Evolutionary conservation across 2,329 filamentous ascomycete species (phyloP), one percentile per base, ranked within the genome.

Genomic region (Cyphellophora europaea): DNA sequence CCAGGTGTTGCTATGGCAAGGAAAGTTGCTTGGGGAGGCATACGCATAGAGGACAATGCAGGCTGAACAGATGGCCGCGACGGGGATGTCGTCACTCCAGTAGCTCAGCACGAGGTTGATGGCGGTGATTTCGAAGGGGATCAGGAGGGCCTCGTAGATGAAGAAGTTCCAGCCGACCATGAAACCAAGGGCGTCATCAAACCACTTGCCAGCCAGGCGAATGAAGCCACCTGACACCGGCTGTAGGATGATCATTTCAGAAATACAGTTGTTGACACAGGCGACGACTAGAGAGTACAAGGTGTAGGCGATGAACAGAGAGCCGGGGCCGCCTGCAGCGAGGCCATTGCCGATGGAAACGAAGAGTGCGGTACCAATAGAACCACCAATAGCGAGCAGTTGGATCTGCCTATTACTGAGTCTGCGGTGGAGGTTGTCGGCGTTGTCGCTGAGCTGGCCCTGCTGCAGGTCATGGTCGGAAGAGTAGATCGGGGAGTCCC

Each of bases 401-500:
- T 75, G 71, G 46, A 75, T 71, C 48, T 74, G 67, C 36, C 70
- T 61, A 50, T 72, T 72, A 42, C 62, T 60, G 29, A 74, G 59
- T 32, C 62, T 61, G 33, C 70, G 65, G 21, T 71, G 65, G 5
- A 64, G 55, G 5, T 49, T 36, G 38, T 56, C 53, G 30, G 45
- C 42, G 42, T 55, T 56, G 37, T 53, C 51, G 16, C 39, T 39
- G 8, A 25, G 8, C 8, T 8, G 8, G 21, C 21, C 21, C 8
- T n/a, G 21, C n/a, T 25, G 21, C 21, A 25, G 8, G 21, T 25
- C 21, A 25, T 25, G 21, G 21, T 25, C 21, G 21, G 8, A 8
- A 8, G 21, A 8, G 21, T n/a, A n/a, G 8, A 25, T 8, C 8
- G 21, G 21, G 8, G 21, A 25, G 21, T 25, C 21, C n/a, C n/a